Evolutionary conservation across 345 rosid genomes (phyloP).

Genomic region (Kernera saxatilis): DNA sequence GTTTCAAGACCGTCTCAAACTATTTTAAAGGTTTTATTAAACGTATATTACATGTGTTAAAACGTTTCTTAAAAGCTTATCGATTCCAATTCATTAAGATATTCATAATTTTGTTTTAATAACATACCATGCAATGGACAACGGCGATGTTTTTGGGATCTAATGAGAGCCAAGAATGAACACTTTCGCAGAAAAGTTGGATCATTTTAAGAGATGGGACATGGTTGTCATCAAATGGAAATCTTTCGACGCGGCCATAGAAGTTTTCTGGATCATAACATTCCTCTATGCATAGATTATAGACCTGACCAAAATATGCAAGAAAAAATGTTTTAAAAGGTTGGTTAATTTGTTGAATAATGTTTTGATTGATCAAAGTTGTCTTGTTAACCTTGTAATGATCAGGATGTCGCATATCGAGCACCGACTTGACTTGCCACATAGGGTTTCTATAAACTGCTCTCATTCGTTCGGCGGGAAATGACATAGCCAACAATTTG

Average conservation of each 20-base stretch:
- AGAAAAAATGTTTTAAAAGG: no score
- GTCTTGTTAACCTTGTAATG: constrained; percentile 66
- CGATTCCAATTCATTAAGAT: no score
- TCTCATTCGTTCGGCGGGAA: constrained; percentile 85
- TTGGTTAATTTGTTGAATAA: neutral
- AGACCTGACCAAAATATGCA: constrained; percentile 38
- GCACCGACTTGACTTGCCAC: constrained; percentile 94
- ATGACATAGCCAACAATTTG: constrained; percentile 75
- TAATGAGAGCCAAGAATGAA: constrained; percentile 67
- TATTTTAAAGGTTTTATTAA: no score
- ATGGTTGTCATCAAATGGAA: constrained; percentile 90
- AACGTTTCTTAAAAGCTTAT: no score
- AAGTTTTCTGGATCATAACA: constrained; percentile 66
- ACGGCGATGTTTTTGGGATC: constrained; percentile 79
- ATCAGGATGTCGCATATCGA: constrained; percentile 69
- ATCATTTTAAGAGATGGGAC: constrained; percentile 79
- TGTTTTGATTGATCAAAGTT: neutral
- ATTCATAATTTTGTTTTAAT: no score
- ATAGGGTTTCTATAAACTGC: constrained; percentile 88
- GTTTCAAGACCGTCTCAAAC: no score
- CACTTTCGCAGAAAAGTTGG: constrained; percentile 73
- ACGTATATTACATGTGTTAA: no score
- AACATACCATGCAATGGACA: constrained; percentile 81
- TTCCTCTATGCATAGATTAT: constrained; percentile 85
- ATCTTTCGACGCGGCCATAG: constrained; percentile 72